Percentiles rank a stretch among this genome's conserved stretches.
These are phyloP conservation scores for Tuber brumale DNA, from an alignment of 495 filamentous ascomycete species.

Conservation along the genomic window DNA sequence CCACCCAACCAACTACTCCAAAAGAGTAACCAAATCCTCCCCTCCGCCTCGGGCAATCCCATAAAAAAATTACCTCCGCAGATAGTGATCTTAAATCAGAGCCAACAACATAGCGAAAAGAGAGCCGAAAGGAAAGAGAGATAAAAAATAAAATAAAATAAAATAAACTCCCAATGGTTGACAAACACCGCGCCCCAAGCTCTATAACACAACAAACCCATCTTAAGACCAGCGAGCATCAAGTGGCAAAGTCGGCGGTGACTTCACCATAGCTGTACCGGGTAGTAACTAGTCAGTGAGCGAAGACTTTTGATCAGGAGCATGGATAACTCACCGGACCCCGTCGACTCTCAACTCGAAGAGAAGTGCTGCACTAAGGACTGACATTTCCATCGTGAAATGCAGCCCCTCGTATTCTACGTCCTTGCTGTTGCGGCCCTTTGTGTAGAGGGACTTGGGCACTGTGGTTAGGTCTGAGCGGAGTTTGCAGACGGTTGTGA, in stretches of 20 bases:
- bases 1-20: neutral
- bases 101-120: neutral
- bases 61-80: neutral
- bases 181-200: neutral
- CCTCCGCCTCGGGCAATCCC: neutral
- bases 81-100: neutral
- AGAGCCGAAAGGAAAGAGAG: neutral
- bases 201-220: constrained; percentile 9
- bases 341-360: constrained; percentile 72
- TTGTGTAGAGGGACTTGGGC: constrained; percentile 60
- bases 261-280: constrained; percentile 33
- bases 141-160: neutral
- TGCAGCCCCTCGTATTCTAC: constrained; percentile 71
- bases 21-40: neutral
- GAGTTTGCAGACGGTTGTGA: constrained; percentile 56
- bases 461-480: constrained; percentile 68
- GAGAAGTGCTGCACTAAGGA: constrained; percentile 61
- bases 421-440: constrained; percentile 62
- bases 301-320: neutral
- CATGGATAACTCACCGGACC: constrained; percentile 49
- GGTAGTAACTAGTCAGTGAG: constrained; percentile 5
- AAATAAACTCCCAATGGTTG: neutral
- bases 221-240: constrained; percentile 4
- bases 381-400: constrained; percentile 71
- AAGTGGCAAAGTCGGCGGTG: constrained; percentile 37